Evolutionary conservation across 225 moss, liverwort and hornwort species (phyloP).

Genomic region (Lunularia cruciata): DNA sequence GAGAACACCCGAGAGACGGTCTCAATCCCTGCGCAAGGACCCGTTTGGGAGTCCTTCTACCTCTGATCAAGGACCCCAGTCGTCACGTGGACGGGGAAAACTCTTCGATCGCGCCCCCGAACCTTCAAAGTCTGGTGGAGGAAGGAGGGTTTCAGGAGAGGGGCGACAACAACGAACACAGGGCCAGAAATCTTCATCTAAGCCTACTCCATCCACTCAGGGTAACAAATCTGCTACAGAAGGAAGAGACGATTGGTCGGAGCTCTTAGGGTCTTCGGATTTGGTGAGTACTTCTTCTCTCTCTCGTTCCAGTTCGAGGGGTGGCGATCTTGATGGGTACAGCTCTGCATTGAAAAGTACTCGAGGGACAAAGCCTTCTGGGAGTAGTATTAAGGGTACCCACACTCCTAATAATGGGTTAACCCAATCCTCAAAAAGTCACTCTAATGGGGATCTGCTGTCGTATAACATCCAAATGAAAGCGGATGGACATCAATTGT

Average conservation of each 20-base stretch:
- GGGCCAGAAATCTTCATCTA: constrained; percentile 32
- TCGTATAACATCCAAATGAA: constrained; percentile 10
- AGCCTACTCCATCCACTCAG: constrained; percentile 1
- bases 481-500: not conserved
- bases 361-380: constrained; percentile 25
- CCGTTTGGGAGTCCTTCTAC: constrained; percentile 17
- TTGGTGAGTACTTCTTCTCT: constrained; percentile 48
- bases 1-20: constrained; percentile 32
- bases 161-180: constrained; percentile 45
- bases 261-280: constrained; percentile 65
- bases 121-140: constrained; percentile 11
- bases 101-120: constrained; percentile 23
- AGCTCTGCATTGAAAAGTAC: constrained; percentile 12
- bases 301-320: constrained; percentile 49
- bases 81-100: constrained; percentile 14
- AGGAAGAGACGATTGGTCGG: constrained; percentile 72
- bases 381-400: constrained; percentile 41
- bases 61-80: not conserved
- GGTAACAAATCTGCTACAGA: not conserved
- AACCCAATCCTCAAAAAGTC: constrained; percentile 39
- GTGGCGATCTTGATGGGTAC: constrained; percentile 58
- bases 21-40: constrained; percentile 10
- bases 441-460: constrained; percentile 31
- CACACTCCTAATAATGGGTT: constrained; percentile 31
- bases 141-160: constrained; percentile 6